Conservation (phyloP, 345 rosid species). For the Eucalyptus pauciflora region DNA sequence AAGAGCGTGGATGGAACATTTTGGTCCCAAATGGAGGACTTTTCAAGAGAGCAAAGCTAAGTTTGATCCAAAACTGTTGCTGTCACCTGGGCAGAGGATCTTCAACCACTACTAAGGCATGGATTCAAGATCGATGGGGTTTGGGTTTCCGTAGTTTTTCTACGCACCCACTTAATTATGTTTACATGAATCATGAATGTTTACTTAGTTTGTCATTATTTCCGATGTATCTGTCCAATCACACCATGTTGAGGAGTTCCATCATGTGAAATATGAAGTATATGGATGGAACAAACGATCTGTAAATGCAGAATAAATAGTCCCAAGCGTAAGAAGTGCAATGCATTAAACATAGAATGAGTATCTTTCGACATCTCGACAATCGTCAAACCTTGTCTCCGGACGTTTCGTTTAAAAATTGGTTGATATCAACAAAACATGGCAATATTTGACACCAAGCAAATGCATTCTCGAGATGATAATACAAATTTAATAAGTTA, state of each 20-base stretch:
- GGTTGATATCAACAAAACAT: background rate
- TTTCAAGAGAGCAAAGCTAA: background rate
- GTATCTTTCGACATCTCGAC: background rate
- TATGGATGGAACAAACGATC: too few relatives aligned
- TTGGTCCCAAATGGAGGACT: background rate
- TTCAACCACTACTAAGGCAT: background rate
- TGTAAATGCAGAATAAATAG: too few relatives aligned
- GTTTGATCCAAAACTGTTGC: slow-evolving; percentile 4
- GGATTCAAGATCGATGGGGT: background rate
- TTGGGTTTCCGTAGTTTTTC: background rate
- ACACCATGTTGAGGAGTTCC: too few relatives aligned
- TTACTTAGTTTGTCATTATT: background rate
- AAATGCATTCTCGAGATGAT: background rate
- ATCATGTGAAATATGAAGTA: too few relatives aligned
- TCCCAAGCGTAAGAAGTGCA: background rate
- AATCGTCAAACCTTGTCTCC: background rate
- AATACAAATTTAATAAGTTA: too few relatives aligned
- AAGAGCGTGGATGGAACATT: slow-evolving; percentile 1
- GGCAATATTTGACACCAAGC: background rate
- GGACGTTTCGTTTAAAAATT: background rate
- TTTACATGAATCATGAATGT: background rate
- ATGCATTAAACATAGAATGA: background rate
- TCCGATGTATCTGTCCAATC: too few relatives aligned
- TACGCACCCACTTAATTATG: background rate
- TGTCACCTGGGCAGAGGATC: background rate